These are phyloP conservation scores for Citrullus amarus DNA, from an alignment of 306 rosid genomes.

Conservation along the genomic window DNA sequence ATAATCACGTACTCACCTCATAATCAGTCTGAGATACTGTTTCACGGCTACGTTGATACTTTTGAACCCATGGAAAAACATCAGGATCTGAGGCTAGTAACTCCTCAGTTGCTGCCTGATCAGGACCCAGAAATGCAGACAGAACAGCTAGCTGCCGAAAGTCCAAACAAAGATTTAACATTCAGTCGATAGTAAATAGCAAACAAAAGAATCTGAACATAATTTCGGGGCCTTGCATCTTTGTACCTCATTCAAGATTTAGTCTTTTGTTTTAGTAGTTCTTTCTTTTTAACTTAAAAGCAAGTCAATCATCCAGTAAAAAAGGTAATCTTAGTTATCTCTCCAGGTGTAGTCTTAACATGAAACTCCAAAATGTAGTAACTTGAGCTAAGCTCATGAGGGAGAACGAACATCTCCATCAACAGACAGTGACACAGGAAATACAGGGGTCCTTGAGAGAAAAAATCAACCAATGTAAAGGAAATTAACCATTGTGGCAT, in stretches of 20 bases:
- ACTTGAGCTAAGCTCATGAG: too few relatives aligned
- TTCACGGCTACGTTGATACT: slow-evolving; percentile 85
- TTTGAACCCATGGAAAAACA: slow-evolving; percentile 81
- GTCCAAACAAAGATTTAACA: slow-evolving; percentile 13
- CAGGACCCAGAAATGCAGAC: slow-evolving; percentile 88
- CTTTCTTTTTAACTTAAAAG: not conserved
- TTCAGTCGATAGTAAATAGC: not conserved
- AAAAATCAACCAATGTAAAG: too few relatives aligned
- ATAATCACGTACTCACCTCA: slow-evolving; percentile 34
- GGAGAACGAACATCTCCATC: too few relatives aligned
- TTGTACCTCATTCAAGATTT: not conserved
- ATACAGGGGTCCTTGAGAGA: too few relatives aligned
- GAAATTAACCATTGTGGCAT: not conserved
- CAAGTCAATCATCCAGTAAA: not conserved
- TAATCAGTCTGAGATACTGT: slow-evolving; percentile 91
- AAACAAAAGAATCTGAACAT: not conserved
- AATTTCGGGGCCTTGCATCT: not conserved
- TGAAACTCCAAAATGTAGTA: too few relatives aligned
- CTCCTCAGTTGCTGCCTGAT: slow-evolving; percentile 67
- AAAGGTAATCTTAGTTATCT: not conserved
- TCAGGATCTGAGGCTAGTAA: slow-evolving; percentile 64
- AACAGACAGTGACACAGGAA: too few relatives aligned
- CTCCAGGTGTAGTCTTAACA: not conserved
- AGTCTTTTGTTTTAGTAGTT: not conserved
- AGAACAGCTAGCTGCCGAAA: slow-evolving; percentile 60